phyloP scores from a whole-genome alignment of 495 filamentous ascomycete species.

The Oleoguttula mirabilis region DNA sequence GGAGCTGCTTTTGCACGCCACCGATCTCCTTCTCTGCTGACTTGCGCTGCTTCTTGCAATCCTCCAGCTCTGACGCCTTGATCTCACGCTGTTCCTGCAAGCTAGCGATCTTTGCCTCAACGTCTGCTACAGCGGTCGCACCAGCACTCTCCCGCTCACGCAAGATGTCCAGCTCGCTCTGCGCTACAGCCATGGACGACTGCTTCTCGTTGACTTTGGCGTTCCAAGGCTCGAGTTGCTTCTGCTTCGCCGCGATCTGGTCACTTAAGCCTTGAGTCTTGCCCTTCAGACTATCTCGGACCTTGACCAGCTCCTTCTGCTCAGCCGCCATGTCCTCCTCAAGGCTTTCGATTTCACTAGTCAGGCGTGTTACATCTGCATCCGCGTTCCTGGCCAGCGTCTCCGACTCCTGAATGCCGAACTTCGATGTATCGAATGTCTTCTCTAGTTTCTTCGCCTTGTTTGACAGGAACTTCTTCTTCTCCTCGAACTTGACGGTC shows the following conservation, averaged over 20 bases:
- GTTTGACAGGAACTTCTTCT: constrained; percentile 76
- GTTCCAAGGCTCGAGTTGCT: constrained; percentile 90
- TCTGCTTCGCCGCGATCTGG: constrained; percentile 83
- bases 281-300: constrained; percentile 77
- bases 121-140: constrained; percentile 68
- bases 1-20: constrained; percentile 56
- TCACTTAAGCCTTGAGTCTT: constrained; percentile 93
- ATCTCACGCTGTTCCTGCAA: constrained; percentile 56
- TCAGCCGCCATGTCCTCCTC: constrained; percentile 64
- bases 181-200: constrained; percentile 82
- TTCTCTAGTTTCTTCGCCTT: constrained; percentile 97
- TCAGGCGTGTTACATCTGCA: constrained; percentile 64
- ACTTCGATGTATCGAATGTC: constrained; percentile 55
- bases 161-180: constrained; percentile 86
- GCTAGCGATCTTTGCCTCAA: constrained; percentile 60
- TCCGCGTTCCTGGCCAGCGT: constrained; percentile 64
- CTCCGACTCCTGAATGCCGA: constrained; percentile 59
- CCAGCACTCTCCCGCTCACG: constrained; percentile 79
- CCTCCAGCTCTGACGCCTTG: constrained; percentile 64
- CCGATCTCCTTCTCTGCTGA: constrained; percentile 61
- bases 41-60: constrained; percentile 58
- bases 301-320: constrained; percentile 65
- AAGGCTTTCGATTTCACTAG: constrained; percentile 54
- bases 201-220: constrained; percentile 93
- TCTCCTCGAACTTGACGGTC: constrained; percentile 92